Evolutionary conservation across 768 basidiomycete species (phyloP).

Genomic region (Royoungia palumana): DNA sequence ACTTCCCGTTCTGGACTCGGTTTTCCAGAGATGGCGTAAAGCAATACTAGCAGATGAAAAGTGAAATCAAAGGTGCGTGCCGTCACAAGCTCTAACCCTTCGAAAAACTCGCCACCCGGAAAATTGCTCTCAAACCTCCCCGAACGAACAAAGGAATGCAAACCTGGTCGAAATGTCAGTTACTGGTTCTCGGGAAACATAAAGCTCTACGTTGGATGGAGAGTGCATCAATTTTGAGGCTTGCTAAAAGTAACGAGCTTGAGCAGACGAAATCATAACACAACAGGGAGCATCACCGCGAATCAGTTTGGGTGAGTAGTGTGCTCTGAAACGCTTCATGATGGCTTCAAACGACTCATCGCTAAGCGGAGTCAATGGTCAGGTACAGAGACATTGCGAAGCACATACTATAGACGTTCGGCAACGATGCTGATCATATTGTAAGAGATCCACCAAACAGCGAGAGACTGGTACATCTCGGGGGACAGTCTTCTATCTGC

Average conservation of each 20-base stretch:
- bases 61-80: constrained; percentile 23
- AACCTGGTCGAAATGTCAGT: constrained; percentile 7
- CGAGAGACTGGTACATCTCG: constrained; percentile 17
- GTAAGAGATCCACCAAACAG: constrained; percentile 28
- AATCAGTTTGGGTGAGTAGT: constrained; percentile 40
- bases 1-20: constrained; percentile 26
- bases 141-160: constrained; percentile 14
- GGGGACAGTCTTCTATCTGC: neutral
- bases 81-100: constrained; percentile 21
- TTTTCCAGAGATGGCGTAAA: constrained; percentile 15
- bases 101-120: constrained; percentile 35
- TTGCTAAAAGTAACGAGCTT: constrained; percentile 14
- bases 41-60: constrained; percentile 23
- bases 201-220: constrained; percentile 17
- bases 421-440: constrained; percentile 22
- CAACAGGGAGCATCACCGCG: constrained; percentile 29
- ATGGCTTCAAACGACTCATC: constrained; percentile 18
- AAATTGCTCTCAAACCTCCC: constrained; percentile 30
- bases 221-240: constrained; percentile 20
- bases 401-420: constrained; percentile 20
- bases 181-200: neutral
- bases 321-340: constrained; percentile 32
- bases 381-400: neutral
- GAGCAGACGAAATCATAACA: constrained; percentile 6
- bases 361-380: constrained; percentile 10